Base-by-base conservation (phyloP, 441 rosid species). In the Bocquillonia castaneifolia region DNA sequence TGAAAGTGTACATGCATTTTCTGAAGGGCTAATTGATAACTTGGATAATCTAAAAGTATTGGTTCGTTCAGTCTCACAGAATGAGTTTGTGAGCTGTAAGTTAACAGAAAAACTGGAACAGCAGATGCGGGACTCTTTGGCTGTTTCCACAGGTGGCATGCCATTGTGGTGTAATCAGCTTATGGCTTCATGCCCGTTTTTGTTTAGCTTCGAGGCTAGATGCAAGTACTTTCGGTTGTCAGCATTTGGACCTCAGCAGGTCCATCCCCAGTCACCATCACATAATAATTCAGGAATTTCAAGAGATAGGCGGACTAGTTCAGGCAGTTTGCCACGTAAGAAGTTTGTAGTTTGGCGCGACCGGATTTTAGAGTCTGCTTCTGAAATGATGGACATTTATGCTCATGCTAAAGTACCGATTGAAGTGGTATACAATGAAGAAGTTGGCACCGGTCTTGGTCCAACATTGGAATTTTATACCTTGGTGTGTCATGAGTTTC, bases 361-460 rank as follows among this genome's bases (percentile, higher is more conserved):
- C 66, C 83, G 31, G 25, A 76, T 95, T 78, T 81, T 95, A 74
- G 95, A 86, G 71, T 92, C 96, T 73, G 99, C 93, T 57, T 72
- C 89, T 59, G 78, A 85, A 73, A 85, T 95, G 97, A 92, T 95
- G 98, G 91, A 89, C 61, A 62, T 78, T 68, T 81, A 85, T 75
- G 86, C 88, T 32, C 66, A 42, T 50, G 82, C 79, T 63, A 92
- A 85, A 64, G 89, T 79, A 58, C 87, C 88, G 20, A 71, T 95
- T 69, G 99, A 95, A 78, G 96, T 95, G 66, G 92, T 86, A 72
- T 95, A 90, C 74, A 78, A 77, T 76, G 99, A 89, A 80, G 99
- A 95, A 86, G 96, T 95, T 12, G 99, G 99, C 56, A 90, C 93
- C 15, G 99, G 99, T 71, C 96, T 95, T 76, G 99, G 99, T 75